Evolutionary conservation across 768 basidiomycete genomes (phyloP).

Genomic region (Macrolepiota fuliginosa): DNA sequence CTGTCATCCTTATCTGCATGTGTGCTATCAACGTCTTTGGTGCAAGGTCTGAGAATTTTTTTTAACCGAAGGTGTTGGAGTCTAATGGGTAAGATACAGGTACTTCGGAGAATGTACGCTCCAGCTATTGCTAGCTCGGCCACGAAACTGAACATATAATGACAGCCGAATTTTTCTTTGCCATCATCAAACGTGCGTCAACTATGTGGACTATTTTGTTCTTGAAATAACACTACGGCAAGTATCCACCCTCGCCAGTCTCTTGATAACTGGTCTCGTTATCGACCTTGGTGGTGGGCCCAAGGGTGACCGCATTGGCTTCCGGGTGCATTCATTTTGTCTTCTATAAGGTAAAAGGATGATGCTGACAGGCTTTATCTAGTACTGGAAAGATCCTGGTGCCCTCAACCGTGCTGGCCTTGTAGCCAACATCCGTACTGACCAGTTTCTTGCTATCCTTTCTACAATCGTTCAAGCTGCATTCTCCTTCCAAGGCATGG

Average conservation of each 20-base stretch:
- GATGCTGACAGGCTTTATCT: background rate
- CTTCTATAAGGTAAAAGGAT: conserved; percentile 15
- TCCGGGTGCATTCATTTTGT: conserved; percentile 42
- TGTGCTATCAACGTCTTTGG: conserved; percentile 68
- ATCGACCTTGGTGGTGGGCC: conserved; percentile 82
- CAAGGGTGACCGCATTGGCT: conserved; percentile 60
- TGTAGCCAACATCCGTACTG: conserved; percentile 40
- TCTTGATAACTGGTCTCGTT: conserved; percentile 61
- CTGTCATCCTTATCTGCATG: conserved; percentile 32
- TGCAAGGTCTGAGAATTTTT: conserved; percentile 41
- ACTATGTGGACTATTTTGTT: background rate
- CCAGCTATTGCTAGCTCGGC: background rate
- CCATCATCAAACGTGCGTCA: conserved; percentile 57
- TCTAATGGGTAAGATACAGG: conserved; percentile 21
- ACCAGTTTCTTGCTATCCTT: conserved; percentile 45
- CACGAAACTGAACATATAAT: background rate
- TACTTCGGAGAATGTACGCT: conserved; percentile 64
- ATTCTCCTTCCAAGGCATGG: conserved; percentile 80
- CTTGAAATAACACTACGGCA: background rate
- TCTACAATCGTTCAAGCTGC: conserved; percentile 48
- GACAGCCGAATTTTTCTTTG: conserved; percentile 63
- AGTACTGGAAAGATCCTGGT: conserved; percentile 78
- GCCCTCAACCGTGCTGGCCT: conserved; percentile 43
- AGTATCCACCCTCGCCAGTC: conserved; percentile 59
- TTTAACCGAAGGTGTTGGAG: background rate